Percentiles rank a stretch among this genome's conserved stretches.
These are phyloP conservation scores for Pleurostoma richardsiae DNA, from an alignment of 2,329 filamentous ascomycete species.

Conservation along the genomic window DNA sequence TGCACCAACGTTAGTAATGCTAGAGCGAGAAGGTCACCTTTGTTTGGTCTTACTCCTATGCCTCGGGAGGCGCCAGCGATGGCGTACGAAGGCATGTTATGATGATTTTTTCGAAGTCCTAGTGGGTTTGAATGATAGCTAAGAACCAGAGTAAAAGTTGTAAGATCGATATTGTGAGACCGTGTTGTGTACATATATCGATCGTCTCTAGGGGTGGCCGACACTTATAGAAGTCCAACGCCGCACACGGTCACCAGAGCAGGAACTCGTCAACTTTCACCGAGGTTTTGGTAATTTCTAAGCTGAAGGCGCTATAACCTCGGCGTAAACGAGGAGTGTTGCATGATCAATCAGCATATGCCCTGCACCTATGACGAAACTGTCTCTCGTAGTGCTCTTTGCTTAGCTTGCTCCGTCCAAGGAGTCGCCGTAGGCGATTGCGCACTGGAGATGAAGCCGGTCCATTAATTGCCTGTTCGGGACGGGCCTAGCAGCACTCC, in stretches of 20 bases:
- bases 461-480: no score
- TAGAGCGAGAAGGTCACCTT: background rate
- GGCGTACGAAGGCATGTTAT: constrained; percentile 1
- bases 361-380: no score
- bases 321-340: no score
- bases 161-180: background rate
- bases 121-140: background rate
- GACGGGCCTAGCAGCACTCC: no score
- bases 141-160: background rate
- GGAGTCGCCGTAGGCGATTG: no score
- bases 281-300: background rate
- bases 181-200: background rate
- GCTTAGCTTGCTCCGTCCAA: no score
- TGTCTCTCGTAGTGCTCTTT: no score
- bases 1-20: background rate
- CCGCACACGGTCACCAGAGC: background rate
- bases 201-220: background rate
- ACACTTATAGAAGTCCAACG: background rate
- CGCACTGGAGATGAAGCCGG: no score
- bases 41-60: background rate
- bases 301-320: no score
- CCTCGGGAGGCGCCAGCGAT: background rate
- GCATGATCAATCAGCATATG: no score
- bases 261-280: background rate
- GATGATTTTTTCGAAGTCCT: background rate